These are phyloP conservation scores for Amorphotheca resinae DNA, from an alignment of 495 filamentous ascomycete genomes.

Conservation along the genomic window DNA sequence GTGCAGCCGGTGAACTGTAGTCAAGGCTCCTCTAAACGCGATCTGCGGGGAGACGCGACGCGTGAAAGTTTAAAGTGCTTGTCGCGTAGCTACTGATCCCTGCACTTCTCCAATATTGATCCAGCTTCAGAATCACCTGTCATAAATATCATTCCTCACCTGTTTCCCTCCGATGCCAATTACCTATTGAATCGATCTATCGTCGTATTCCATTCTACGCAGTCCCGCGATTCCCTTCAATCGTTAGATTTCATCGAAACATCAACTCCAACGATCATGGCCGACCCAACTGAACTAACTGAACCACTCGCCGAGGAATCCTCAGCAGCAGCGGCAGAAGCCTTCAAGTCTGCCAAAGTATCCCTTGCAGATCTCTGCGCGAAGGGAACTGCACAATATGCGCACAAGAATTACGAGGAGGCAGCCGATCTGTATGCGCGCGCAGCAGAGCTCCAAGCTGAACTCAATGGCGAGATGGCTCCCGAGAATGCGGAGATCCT, in stretches of 20 bases:
- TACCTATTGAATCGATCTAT: neutral
- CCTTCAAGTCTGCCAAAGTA: conserved; percentile 30
- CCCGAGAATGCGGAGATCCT: conserved; percentile 84
- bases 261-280: conserved; percentile 14
- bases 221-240: neutral
- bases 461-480: conserved; percentile 83
- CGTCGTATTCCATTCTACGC: neutral
- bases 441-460: conserved; percentile 79
- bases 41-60: neutral
- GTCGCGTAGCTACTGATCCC: neutral
- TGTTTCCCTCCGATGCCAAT: neutral
- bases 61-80: neutral
- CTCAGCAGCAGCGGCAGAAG: conserved; percentile 10
- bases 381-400: conserved; percentile 49
- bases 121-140: conserved; percentile 6
- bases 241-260: neutral
- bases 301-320: conserved; percentile 1
- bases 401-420: conserved; percentile 70
- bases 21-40: too few relatives aligned
- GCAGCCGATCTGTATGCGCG: conserved; percentile 79
- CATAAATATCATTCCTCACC: conserved; percentile 1
- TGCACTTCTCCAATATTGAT: neutral
- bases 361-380: conserved; percentile 45
- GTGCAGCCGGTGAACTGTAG: too few relatives aligned
- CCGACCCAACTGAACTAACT: conserved; percentile 16